These are phyloP conservation scores for Zygotorulaspora danielsina DNA, from an alignment of 805 yeast species.

Conservation along the genomic window DNA sequence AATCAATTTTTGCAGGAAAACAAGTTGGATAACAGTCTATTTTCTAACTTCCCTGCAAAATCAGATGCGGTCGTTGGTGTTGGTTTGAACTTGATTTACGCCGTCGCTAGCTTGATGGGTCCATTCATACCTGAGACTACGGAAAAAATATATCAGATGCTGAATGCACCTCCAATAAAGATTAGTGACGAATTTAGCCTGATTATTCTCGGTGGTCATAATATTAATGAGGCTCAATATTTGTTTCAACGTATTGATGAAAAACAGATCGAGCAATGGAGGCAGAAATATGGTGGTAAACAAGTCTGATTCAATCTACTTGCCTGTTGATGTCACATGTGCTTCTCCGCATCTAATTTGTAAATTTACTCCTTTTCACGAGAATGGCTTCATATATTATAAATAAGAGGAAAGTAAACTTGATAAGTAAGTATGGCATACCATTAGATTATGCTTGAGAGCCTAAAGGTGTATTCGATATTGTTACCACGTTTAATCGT, in stretches of 20 bases:
- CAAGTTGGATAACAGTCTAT: conserved; percentile 85
- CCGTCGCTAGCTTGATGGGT: conserved; percentile 72
- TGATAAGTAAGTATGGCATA: too few relatives aligned
- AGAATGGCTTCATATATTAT: too few relatives aligned
- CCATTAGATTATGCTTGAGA: too few relatives aligned
- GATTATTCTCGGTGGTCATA: conserved; percentile 72
- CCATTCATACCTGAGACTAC: conserved; percentile 92
- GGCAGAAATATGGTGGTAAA: conserved; percentile 78
- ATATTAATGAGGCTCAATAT: conserved; percentile 86
- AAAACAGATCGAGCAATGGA: conserved; percentile 81
- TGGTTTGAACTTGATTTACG: conserved; percentile 81
- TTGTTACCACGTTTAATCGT: too few relatives aligned
- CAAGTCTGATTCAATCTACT: too few relatives aligned
- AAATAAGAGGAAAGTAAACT: too few relatives aligned
- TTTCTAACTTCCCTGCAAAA: conserved; percentile 66
- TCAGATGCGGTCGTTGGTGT: conserved; percentile 91
- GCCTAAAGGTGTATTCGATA: too few relatives aligned
- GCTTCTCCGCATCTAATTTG: too few relatives aligned
- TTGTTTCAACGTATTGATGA: conserved; percentile 90
- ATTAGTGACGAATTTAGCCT: conserved; percentile 74
- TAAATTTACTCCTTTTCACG: too few relatives aligned
- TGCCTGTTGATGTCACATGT: too few relatives aligned
- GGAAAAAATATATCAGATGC: conserved; percentile 63
- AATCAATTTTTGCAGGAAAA: conserved; percentile 94
- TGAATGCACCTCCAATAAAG: conserved; percentile 74